These are phyloP conservation scores for Phytopythium delawarense DNA, from an alignment of 352 stramenopile genomes.

Conservation along the genomic window DNA sequence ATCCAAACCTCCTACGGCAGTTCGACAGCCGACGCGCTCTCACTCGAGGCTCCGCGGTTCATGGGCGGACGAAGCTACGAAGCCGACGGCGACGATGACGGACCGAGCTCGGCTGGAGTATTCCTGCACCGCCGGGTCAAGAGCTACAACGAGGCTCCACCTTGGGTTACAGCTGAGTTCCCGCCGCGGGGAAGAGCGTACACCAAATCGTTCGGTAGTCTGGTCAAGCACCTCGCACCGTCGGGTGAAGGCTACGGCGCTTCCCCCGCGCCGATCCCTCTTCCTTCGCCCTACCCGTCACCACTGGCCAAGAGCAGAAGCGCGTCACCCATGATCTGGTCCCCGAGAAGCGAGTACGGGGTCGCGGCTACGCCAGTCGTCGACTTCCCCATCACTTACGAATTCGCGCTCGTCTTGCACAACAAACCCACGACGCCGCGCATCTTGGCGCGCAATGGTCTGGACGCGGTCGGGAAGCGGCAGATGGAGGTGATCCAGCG, in stretches of 20 bases:
- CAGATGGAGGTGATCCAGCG: slow-evolving; percentile 74
- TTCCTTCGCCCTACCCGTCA: slow-evolving; percentile 38
- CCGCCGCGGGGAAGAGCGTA: slow-evolving; percentile 54
- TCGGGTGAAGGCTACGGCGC: slow-evolving; percentile 23
- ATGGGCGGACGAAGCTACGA: slow-evolving; percentile 12
- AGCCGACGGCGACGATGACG: slow-evolving; percentile 14
- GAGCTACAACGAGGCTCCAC: slow-evolving; percentile 33
- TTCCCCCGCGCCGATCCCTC: slow-evolving; percentile 8
- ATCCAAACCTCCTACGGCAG: slow-evolving; percentile 26
- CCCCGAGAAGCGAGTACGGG: slow-evolving; percentile 43
- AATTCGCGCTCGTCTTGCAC: slow-evolving; percentile 80
- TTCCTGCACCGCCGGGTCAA: slow-evolving; percentile 43
- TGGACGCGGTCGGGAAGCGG: slow-evolving; percentile 66
- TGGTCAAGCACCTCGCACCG: slow-evolving; percentile 76
- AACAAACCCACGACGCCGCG: slow-evolving; percentile 77
- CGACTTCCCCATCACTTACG: slow-evolving; percentile 77
- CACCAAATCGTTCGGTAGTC: slow-evolving; percentile 73
- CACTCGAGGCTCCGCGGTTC: slow-evolving; percentile 32
- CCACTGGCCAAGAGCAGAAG: slow-evolving; percentile 39
- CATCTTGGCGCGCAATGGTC: slow-evolving; percentile 66
- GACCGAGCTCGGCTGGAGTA: background rate
- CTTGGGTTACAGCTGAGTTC: slow-evolving; percentile 22
- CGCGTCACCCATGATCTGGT: slow-evolving; percentile 64
- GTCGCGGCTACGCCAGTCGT: slow-evolving; percentile 24
- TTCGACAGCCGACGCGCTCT: slow-evolving; percentile 33